phyloP scores from a whole-genome alignment of 2,329 filamentous ascomycete genomes.

The Colletotrichum sp. region DNA sequence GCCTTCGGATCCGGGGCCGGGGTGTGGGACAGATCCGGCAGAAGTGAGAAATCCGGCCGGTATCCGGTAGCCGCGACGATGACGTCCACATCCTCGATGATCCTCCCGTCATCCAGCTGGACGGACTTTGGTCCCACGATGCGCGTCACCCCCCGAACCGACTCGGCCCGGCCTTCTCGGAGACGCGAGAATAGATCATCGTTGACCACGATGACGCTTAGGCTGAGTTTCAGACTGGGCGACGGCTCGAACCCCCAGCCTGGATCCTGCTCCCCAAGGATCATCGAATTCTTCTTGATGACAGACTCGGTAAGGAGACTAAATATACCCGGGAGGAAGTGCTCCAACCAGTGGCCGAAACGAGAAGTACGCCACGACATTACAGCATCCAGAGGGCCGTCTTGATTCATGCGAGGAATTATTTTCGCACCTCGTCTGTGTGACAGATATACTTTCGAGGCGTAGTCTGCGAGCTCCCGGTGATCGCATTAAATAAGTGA shows the following conservation, averaged over 20 bases:
- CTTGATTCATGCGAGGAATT: constrained; percentile 23
- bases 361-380: constrained; percentile 24
- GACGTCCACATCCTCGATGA: constrained; percentile 29
- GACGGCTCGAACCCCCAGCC: not conserved
- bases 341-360: constrained; percentile 20
- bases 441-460: constrained; percentile 25
- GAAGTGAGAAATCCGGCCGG: constrained; percentile 30
- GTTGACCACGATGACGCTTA: not conserved
- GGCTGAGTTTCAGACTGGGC: not conserved
- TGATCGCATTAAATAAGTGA: not conserved
- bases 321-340: constrained; percentile 18
- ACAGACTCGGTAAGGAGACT: not conserved
- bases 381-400: constrained; percentile 24
- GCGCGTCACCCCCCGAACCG: not conserved
- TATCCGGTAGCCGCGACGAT: constrained; percentile 42
- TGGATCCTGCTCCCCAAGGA: not conserved
- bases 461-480: constrained; percentile 21
- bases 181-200: not conserved
- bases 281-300: not conserved
- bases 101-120: constrained; percentile 32
- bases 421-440: constrained; percentile 26
- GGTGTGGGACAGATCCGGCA: constrained; percentile 29
- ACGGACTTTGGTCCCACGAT: constrained; percentile 27
- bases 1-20: constrained; percentile 25
- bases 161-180: not conserved